Evolutionary conservation across 2,329 filamentous ascomycete species (phyloP), one percentile per base, ranked within the genome.

Genomic region (Ceratocystis alfenasii): DNA sequence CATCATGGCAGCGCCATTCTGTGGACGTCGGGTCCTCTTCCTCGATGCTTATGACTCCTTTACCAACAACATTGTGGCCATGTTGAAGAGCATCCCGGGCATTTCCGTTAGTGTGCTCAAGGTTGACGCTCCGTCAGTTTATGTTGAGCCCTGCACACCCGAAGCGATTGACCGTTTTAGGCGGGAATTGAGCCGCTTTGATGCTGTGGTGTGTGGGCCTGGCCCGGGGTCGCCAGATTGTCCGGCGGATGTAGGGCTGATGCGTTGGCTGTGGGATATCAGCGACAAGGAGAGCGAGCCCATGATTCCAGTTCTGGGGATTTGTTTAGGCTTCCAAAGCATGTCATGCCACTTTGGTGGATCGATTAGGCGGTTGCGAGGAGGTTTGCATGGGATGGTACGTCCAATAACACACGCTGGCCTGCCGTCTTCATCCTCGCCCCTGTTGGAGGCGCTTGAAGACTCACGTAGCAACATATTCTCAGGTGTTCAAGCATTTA

Each of bases 21-120:
- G 30, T 33, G 30, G 55, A 63, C 71, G 70, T 53, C 78, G 78
- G 68, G 87, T 97, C 69, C 83, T 97, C 69, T 96, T 95, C 76
- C 81, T 99, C 70, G 94, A 97, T 75, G 92, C 93, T 69, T 95
- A 95, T 76, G 94, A 99, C 78, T 96, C 92, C 53, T 99, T 96
- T 76, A 90, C 91, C 65, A 92, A 95, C 77, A 97, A 96, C 77
- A 94, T 97, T 71, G 85, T 95, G 64, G 86, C 89, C 5, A 83
- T 96, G 44, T 80, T 97, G 60, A 83, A 87, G 70, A 84, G 87
- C 3, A 80, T 84, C 2, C 80, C 95, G 7, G 77, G 81, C 67
- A 87, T 83, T 22, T 79, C 86, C 17, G 87, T 95, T 44, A 71
- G 71, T 60, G 73, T 88, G 55, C 79, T 95, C 67, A 84, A 83